phyloP scores from a whole-genome alignment of 306 rosid genomes.

The Malus sylvestris region DNA sequence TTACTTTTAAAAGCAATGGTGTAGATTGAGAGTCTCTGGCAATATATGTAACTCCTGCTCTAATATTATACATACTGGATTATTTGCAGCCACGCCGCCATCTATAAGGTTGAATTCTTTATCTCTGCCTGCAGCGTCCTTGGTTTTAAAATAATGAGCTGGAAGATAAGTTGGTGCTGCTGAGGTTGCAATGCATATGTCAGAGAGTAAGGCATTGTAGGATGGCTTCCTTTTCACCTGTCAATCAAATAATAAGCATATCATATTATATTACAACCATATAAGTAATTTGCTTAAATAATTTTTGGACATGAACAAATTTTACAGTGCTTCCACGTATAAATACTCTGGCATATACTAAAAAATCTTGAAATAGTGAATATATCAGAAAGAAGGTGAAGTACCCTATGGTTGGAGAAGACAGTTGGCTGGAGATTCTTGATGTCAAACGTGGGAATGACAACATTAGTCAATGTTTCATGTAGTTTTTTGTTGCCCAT shows the following conservation, averaged over 20 bases:
- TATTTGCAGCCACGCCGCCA: conserved; percentile 53
- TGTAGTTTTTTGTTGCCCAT: conserved; percentile 24
- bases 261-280: not conserved
- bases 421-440: conserved; percentile 48
- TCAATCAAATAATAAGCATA: not conserved
- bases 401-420: conserved; percentile 50
- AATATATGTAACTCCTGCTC: too few species aligned
- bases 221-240: conserved; percentile 25
- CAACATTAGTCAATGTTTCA: conserved; percentile 42
- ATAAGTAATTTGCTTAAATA: not conserved
- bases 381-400: not conserved
- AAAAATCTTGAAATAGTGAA: not conserved
- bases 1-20: not conserved
- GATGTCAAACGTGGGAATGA: conserved; percentile 53
- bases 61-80: not conserved
- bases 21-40: not conserved
- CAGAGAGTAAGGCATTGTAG: conserved; percentile 39
- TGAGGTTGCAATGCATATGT: conserved; percentile 46
- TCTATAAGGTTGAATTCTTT: conserved; percentile 54
- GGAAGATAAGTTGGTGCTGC: conserved; percentile 66
- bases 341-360: too few species aligned
- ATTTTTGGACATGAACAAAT: not conserved
- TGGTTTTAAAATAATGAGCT: conserved; percentile 31
- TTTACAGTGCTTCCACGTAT: too few species aligned
- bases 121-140: conserved; percentile 13